Percentiles rank a stretch among this genome's conserved stretches.
phyloP scores from a whole-genome alignment of 495 filamentous ascomycete species.

The Xylaria grammica region DNA sequence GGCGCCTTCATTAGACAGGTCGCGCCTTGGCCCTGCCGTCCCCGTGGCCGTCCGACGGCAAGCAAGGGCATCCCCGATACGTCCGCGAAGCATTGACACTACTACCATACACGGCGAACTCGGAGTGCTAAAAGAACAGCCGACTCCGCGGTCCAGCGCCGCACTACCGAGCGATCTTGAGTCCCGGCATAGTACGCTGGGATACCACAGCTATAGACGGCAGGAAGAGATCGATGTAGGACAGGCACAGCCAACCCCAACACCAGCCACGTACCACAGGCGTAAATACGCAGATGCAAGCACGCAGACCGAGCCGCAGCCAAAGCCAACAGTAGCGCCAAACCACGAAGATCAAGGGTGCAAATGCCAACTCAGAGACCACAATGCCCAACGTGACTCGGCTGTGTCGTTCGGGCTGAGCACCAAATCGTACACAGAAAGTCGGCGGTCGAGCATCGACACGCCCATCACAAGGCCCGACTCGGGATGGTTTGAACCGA shows the following conservation, averaged over 20 bases:
- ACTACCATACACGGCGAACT: constrained; percentile 21
- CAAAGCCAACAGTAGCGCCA: neutral
- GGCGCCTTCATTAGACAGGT: constrained; percentile 30
- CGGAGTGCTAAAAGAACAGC: constrained; percentile 34
- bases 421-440: constrained; percentile 21
- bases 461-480: constrained; percentile 34
- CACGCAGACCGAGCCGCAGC: constrained; percentile 29
- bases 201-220: neutral
- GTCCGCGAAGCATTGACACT: constrained; percentile 34
- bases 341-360: constrained; percentile 8
- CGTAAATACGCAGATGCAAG: constrained; percentile 30
- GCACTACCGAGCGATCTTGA: neutral
- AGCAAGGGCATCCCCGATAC: constrained; percentile 28
- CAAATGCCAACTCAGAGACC: neutral
- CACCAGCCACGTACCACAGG: neutral
- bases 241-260: neutral
- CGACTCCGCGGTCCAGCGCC: constrained; percentile 25
- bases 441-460: constrained; percentile 31
- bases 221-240: neutral
- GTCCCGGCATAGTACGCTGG: neutral
- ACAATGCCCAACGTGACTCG: constrained; percentile 28
- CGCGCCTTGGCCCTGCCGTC: constrained; percentile 28
- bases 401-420: constrained; percentile 23
- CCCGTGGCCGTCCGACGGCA: constrained; percentile 31
- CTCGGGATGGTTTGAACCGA: constrained; percentile 15